A percentile compares a stretch with the other conserved stretches of the same genome.
Conservation (phyloP, 2,329 filamentous ascomycete species). For the Thelonectria discophora region DNA sequence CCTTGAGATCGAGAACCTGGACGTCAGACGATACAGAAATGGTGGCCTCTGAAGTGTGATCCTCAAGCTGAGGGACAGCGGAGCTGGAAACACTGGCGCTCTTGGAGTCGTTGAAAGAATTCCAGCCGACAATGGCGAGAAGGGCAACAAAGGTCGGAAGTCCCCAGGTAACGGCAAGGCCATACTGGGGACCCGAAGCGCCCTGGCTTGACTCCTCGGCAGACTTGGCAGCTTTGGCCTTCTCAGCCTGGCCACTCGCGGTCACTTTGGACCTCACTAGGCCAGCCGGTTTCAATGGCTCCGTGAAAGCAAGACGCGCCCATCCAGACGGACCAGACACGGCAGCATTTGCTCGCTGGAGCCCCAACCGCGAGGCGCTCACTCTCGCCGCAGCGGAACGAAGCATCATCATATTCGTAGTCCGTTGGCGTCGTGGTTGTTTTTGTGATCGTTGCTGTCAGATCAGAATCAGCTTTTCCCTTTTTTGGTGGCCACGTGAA, state of each 20-base stretch:
- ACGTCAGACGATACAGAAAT: constrained; percentile 43
- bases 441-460: neutral
- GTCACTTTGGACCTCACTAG: neutral
- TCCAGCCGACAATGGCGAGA: constrained; percentile 17
- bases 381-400: neutral
- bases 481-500: neutral
- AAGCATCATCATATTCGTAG: neutral
- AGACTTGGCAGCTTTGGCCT: neutral
- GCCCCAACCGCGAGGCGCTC: neutral
- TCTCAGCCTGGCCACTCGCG: neutral
- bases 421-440: neutral
- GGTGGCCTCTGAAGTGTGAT: constrained; percentile 29
- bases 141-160: neutral
- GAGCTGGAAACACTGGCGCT: neutral
- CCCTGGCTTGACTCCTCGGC: neutral
- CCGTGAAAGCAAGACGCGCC: neutral
- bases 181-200: neutral
- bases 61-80: constrained; percentile 22
- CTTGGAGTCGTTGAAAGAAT: neutral
- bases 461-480: neutral
- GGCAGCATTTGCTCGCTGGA: neutral
- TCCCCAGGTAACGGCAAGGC: neutral
- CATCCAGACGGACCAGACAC: neutral
- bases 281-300: neutral
- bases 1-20: constrained; percentile 36